phyloP scores from a whole-genome alignment of 331 rosid species.

The Quercus tomentella region DNA sequence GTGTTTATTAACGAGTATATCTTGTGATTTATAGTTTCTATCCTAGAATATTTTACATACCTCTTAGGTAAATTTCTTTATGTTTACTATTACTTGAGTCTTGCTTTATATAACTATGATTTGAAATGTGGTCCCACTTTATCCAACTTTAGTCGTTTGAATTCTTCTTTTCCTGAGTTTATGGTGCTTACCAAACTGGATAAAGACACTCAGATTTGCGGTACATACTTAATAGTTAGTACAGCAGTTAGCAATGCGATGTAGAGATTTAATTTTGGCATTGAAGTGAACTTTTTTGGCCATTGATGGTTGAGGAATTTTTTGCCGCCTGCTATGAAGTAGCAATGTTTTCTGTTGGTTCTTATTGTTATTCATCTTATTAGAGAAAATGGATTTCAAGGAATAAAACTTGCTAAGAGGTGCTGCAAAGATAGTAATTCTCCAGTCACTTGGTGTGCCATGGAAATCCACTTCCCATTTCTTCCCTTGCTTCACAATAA shows the following conservation, averaged over 20 bases:
- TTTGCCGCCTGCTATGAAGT: neutral
- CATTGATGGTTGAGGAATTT: neutral
- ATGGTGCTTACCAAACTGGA: neutral
- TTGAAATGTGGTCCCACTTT: neutral
- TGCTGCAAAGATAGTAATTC: no score
- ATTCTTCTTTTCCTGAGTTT: neutral
- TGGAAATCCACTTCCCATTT: neutral
- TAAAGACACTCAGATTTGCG: neutral
- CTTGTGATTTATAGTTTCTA: neutral
- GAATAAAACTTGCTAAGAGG: neutral
- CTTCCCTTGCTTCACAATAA: neutral
- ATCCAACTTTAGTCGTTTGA: neutral
- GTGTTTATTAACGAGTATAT: neutral
- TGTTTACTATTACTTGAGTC: neutral
- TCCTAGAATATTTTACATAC: neutral
- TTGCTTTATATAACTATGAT: neutral
- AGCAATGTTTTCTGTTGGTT: neutral
- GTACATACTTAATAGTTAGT: neutral
- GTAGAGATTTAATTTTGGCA: neutral
- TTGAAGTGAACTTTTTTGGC: neutral
- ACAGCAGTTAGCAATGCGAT: neutral
- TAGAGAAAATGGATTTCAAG: neutral
- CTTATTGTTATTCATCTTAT: neutral
- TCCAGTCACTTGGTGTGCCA: neutral
- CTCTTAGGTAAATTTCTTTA: neutral